A percentile compares a stretch with the other conserved stretches of the same genome.
phyloP scores from a whole-genome alignment of 805 yeast genomes.

The Myxozyma nipponensis region DNA sequence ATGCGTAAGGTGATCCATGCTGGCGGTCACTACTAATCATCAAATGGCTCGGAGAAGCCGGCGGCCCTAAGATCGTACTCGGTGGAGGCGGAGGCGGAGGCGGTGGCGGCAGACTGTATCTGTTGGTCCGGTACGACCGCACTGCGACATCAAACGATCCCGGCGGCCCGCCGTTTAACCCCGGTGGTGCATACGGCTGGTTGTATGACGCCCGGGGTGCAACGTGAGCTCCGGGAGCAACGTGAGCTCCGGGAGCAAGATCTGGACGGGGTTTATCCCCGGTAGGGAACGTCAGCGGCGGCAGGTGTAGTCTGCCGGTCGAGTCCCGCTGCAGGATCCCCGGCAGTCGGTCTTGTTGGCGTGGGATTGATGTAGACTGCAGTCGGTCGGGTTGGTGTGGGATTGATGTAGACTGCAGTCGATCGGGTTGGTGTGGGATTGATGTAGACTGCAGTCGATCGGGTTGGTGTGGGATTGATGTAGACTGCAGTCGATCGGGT shows the following conservation, averaged over 20 bases:
- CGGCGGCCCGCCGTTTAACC: conserved; percentile 2
- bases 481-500: too few species aligned
- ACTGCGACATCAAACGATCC: conserved; percentile 3
- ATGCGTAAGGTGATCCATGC: neutral
- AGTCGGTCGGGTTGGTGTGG: too few species aligned
- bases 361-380: too few species aligned
- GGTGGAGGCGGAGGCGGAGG: neutral
- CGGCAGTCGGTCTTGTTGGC: too few species aligned
- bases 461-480: too few species aligned
- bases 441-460: too few species aligned
- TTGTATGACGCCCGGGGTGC: neutral
- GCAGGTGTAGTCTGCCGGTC: conserved; percentile 12
- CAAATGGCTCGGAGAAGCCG: neutral
- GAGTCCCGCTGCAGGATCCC: neutral
- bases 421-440: too few species aligned
- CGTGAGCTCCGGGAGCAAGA: neutral
- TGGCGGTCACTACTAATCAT: neutral
- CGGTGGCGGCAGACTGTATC: neutral
- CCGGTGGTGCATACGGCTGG: neutral
- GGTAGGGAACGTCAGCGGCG: conserved; percentile 4
- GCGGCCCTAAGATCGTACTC: neutral
- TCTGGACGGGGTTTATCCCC: neutral
- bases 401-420: too few species aligned
- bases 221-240: too few species aligned
- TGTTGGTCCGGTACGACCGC: neutral